Conservation (phyloP, 805 yeast genomes). For the Candida dajiaensis region DNA sequence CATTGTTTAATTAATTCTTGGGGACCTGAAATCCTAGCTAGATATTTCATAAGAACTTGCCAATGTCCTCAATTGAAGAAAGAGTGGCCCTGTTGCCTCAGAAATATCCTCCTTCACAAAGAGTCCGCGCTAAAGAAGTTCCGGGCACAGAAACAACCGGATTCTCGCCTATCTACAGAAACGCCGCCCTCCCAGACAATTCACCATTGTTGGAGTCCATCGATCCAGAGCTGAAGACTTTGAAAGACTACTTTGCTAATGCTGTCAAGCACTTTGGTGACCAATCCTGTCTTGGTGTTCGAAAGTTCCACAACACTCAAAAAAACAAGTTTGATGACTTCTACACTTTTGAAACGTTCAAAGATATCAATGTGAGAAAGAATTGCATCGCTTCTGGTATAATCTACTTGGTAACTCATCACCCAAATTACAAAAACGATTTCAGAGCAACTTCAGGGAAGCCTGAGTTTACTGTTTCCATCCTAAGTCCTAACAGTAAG, state of each 20-base stretch:
- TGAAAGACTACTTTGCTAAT: slow-evolving; percentile 31
- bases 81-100: background rate
- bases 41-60: no score
- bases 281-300: slow-evolving; percentile 34
- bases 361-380: slow-evolving; percentile 28
- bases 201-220: slow-evolving; percentile 18
- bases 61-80: background rate
- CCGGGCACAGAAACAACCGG: slow-evolving; percentile 6
- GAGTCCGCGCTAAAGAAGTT: slow-evolving; percentile 3
- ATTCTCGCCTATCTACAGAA: slow-evolving; percentile 9
- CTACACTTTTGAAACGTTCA: slow-evolving; percentile 24
- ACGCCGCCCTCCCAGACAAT: background rate
- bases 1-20: no score
- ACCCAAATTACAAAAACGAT: slow-evolving; percentile 2
- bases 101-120: background rate
- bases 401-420: slow-evolving; percentile 21
- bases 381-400: slow-evolving; percentile 36
- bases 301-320: slow-evolving; percentile 17
- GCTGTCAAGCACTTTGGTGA: slow-evolving; percentile 25
- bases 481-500: slow-evolving; percentile 42
- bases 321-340: slow-evolving; percentile 17
- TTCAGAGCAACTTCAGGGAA: slow-evolving; percentile 9
- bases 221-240: slow-evolving; percentile 37
- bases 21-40: no score
- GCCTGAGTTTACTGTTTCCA: slow-evolving; percentile 34